Base-by-base conservation (phyloP, 345 rosid genomes). In the Rhodamnia rubescens region DNA sequence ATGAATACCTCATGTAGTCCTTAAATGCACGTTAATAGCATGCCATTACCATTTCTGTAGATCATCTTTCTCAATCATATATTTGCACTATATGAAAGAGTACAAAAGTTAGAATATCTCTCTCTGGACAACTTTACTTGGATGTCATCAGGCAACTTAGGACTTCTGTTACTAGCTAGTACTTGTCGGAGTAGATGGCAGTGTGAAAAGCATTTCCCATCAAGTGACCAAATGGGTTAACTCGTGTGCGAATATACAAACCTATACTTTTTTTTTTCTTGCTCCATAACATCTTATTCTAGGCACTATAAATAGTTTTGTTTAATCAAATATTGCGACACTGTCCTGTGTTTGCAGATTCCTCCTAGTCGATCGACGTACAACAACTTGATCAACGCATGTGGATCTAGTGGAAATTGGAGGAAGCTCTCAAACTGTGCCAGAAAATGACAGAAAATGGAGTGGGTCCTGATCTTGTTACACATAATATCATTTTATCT, bases 351-450 rank as follows among this genome's bases (percentile, higher is more conserved):
- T 85, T 53, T 91, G 90, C 97, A 96, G 98, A 93, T 96, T 47
- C 93, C 98, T 88, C 99, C 99, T 83, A 95, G 96, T 86, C 94
- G 98, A 24, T 88, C 95, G 36, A 94, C 96, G 54, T 96, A 95
- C 90, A 96, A 96, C 83, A 95, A 93, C 90, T 89, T 96, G 93
- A 94, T 96, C 89, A 96, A 95, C 86, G 98, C 99, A 82, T 95
- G 97, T 86, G 99, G 99, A 84, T 96, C 98, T 59, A 94, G 97
- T 90, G 99, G 99, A 88, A 95, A 96, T 87, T 96, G 99, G 99
- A 93, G 95, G 98, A 93, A 81, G 99, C 98, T 86, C 88, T 96
- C 83, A 94, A 92, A 89, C 89, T 96, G 75, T 94, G 95, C 92
- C 94, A 93, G 94, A 90, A 90, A 91, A 94, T 96, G 99, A 94